These are phyloP conservation scores for Dittrichia graveolens DNA, from an alignment of 129 eudicot genomes.

Conservation along the genomic window DNA sequence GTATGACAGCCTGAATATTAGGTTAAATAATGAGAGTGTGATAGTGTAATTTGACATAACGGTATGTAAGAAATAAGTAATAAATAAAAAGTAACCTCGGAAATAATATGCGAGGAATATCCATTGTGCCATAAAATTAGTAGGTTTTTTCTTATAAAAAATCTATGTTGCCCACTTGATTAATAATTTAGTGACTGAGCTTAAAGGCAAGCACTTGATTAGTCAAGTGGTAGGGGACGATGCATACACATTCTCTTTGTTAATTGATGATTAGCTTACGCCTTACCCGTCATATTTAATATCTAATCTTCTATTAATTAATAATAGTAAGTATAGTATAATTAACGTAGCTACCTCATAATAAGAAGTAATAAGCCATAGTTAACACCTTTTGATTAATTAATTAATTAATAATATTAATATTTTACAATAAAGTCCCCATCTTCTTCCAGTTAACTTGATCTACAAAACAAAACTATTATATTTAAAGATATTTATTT, in stretches of 20 bases:
- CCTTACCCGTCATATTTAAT: slow-evolving; percentile 24
- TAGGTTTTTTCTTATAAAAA: slow-evolving; percentile 5
- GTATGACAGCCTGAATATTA: no score
- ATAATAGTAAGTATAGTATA: background rate
- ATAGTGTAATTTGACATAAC: no score
- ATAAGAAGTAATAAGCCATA: slow-evolving; percentile 7
- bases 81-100: background rate
- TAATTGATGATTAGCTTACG: slow-evolving; percentile 32
- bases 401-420: background rate
- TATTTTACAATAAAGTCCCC: slow-evolving; percentile 13
- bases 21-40: background rate
- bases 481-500: background rate
- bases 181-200: background rate
- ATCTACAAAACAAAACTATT: slow-evolving; percentile 15
- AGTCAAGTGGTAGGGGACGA: slow-evolving; percentile 36
- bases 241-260: slow-evolving; percentile 32
- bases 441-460: slow-evolving; percentile 26
- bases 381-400: background rate
- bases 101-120: slow-evolving; percentile 45
- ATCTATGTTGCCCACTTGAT: slow-evolving; percentile 38
- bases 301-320: slow-evolving; percentile 2
- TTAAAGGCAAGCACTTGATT: slow-evolving; percentile 26
- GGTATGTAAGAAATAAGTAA: background rate
- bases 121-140: slow-evolving; percentile 24
- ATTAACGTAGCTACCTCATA: no score